Base-by-base conservation (phyloP, 192 early-diverging fungal species). In the Linnemannia schmuckeri region DNA sequence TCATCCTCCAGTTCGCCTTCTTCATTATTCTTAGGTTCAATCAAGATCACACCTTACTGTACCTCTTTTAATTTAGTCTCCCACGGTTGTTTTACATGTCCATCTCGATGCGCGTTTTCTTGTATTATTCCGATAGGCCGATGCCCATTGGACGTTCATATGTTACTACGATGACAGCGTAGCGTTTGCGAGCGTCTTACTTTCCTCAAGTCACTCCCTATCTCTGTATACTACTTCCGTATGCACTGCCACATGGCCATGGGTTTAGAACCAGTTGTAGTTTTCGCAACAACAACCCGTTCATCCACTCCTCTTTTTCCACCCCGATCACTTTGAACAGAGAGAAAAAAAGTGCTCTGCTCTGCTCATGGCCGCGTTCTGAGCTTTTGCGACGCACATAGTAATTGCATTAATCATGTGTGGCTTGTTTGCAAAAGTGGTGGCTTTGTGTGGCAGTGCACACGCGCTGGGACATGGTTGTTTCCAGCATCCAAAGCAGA, bases 181-280 rank as follows among this genome's bases (percentile, higher is more conserved):
- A 66, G 61, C 61, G 30, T 33, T 66, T 66, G 61, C 61, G 61
- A 66, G 61, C 30, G 61, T 35, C 27, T 10, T 33, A 33, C 27
- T 66, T 66, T 30, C 61, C 61, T 33, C 8, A 33, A 66, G 61
- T 27, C 55, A 61, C n/a, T 66, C 61, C 8, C 27, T 33, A 37
- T 37, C 37, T 37, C 3, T 37, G 37, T 37, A 37, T 13, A 3
- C 30, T 52, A 20, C 13, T 8, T 12, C 4, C 35, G 18, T n/a
- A 17, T 72, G 70, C 70, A 72, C 70, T 72, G 70, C 70, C 70
- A 72, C 70, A 72, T 17, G 70, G 70, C n/a, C 40, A 42, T 66
- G 61, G 61, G 30, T 33, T 12, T 66, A 30, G n/a, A 66, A 66
- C 13, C 12, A 24, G 30, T 5, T 22, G 18, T 33, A 12, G 61